These are phyloP conservation scores for Effrenium voratum DNA, from an alignment of 73 alveolate species.

Conservation along the genomic window DNA sequence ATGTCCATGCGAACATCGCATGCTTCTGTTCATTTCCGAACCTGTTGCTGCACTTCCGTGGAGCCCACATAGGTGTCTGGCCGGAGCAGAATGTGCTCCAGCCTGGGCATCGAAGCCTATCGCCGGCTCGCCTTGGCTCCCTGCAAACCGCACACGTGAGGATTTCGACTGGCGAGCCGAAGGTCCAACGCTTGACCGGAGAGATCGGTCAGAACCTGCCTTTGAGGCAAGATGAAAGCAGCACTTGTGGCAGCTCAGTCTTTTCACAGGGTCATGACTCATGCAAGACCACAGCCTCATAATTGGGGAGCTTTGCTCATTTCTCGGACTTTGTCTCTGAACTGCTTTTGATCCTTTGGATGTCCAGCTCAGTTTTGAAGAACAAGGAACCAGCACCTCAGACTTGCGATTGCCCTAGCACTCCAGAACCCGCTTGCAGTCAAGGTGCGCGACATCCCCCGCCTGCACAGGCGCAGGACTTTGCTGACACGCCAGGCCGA, in stretches of 20 bases:
- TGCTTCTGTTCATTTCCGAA: conserved; percentile 98
- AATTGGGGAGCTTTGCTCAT: neutral
- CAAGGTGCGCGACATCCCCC: neutral
- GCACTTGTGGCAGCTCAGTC: neutral
- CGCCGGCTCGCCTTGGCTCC: neutral
- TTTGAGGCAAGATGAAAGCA: neutral
- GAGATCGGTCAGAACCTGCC: neutral
- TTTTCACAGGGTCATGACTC: neutral
- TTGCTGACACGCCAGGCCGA: no score
- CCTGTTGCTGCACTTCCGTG: conserved; percentile 96
- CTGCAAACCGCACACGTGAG: no score
- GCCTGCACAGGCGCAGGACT: no score
- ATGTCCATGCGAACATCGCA: conserved; percentile 94
- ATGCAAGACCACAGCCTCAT: neutral
- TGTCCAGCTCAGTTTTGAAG: conserved; percentile 27
- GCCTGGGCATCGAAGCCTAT: conserved; percentile 71
- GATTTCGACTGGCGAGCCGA: neutral
- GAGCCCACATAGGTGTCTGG: conserved; percentile 99
- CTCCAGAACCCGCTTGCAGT: neutral
- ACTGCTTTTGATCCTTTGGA: conserved; percentile 38
- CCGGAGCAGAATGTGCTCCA: conserved; percentile 99
- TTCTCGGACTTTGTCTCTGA: no score
- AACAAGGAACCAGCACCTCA: conserved; percentile 30
- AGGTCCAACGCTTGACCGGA: neutral
- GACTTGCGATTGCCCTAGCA: neutral